A percentile compares a stretch with the other conserved stretches of the same genome.
Evolutionary conservation across 2,329 filamentous ascomycete species (phyloP).

Genomic region (Fusarium sp.): DNA sequence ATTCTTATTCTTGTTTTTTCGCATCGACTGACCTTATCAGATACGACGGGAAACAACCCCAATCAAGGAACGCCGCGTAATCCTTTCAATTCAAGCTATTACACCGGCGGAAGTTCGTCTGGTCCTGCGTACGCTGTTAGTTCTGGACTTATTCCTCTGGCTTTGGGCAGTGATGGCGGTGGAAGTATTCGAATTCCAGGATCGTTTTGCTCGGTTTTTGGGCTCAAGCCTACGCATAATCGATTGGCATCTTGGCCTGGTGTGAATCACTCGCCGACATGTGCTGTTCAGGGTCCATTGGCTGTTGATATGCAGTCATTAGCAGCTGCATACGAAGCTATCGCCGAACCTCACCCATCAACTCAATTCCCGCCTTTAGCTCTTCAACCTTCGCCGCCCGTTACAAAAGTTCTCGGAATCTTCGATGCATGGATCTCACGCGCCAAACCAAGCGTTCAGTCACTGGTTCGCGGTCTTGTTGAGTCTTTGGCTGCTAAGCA

Average conservation of each 20-base stretch:
- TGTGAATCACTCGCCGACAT: slow-evolving; percentile 69
- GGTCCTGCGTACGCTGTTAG: slow-evolving; percentile 79
- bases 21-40: slow-evolving; percentile 52
- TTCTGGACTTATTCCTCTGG: slow-evolving; percentile 76
- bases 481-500: slow-evolving; percentile 65
- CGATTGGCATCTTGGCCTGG: slow-evolving; percentile 74
- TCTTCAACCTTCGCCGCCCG: slow-evolving; percentile 40
- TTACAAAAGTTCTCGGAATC: slow-evolving; percentile 70
- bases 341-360: slow-evolving; percentile 72
- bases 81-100: slow-evolving; percentile 78
- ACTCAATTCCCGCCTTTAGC: slow-evolving; percentile 64
- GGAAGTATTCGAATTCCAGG: slow-evolving; percentile 81
- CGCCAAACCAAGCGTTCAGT: slow-evolving; percentile 57
- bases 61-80: slow-evolving; percentile 80
- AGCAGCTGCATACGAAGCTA: slow-evolving; percentile 72
- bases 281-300: slow-evolving; percentile 75
- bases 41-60: slow-evolving; percentile 82
- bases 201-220: slow-evolving; percentile 78
- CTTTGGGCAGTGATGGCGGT: slow-evolving; percentile 79
- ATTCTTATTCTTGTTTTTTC: not conserved
- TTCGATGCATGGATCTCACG: slow-evolving; percentile 72
- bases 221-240: slow-evolving; percentile 77
- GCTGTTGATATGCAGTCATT: slow-evolving; percentile 76
- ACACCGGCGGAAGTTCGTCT: slow-evolving; percentile 81
- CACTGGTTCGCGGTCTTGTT: slow-evolving; percentile 58